Evolutionary conservation across 1,139 yeast genomes (phyloP).

Genomic region (Debaryomyces udenii): DNA sequence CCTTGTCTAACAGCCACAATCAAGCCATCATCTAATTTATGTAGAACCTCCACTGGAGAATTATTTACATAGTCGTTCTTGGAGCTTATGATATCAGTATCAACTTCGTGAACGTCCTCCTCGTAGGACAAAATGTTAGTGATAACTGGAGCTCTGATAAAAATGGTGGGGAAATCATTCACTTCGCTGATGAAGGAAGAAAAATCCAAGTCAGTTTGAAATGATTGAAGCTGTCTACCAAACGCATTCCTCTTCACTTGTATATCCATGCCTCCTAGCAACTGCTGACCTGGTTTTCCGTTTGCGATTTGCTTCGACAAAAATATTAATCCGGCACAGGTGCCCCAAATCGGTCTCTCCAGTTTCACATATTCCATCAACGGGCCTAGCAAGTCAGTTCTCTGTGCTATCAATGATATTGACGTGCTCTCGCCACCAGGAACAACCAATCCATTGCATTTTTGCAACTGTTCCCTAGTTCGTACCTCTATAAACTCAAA

Average conservation of each 20-base stretch:
- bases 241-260: constrained; percentile 73
- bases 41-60: constrained; percentile 46
- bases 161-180: constrained; percentile 57
- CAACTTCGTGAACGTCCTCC: constrained; percentile 13
- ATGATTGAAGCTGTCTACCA: constrained; percentile 77
- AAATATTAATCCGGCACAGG: constrained; percentile 83
- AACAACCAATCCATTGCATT: constrained; percentile 64
- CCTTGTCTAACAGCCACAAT: constrained; percentile 80
- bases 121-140: constrained; percentile 33
- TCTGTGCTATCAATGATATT: constrained; percentile 71
- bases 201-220: constrained; percentile 53
- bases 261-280: constrained; percentile 69
- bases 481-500: constrained; percentile 53
- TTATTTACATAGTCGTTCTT: constrained; percentile 30
- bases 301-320: constrained; percentile 59
- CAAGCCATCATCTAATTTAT: constrained; percentile 40
- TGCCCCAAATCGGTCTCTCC: constrained; percentile 74
- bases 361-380: constrained; percentile 54
- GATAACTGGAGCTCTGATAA: constrained; percentile 81
- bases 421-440: constrained; percentile 88
- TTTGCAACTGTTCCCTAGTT: constrained; percentile 49
- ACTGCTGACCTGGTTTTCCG: constrained; percentile 60
- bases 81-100: constrained; percentile 26
- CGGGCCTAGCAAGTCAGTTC: constrained; percentile 61
- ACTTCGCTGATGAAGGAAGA: constrained; percentile 46